Evolutionary conservation across 1,284 basidiomycete species (phyloP).

Genomic region (Porodaedalea pini): DNA sequence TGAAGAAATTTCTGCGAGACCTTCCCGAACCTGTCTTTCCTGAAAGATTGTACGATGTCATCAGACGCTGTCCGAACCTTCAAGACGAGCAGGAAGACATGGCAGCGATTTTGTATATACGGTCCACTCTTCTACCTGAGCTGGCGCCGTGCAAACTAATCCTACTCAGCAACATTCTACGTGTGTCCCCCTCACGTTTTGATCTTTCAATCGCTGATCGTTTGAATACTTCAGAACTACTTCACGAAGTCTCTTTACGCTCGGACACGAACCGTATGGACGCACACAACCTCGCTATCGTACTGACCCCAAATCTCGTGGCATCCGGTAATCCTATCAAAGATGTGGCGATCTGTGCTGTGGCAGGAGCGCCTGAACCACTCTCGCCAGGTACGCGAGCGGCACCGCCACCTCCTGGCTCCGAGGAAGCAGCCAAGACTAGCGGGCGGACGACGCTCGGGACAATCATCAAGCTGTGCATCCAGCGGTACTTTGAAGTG

Average conservation of each 20-base stretch:
- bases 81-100: conserved; percentile 53
- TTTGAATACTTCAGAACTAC: conserved; percentile 48
- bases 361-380: conserved; percentile 44
- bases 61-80: conserved; percentile 63
- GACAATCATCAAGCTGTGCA: conserved; percentile 69
- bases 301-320: conserved; percentile 76
- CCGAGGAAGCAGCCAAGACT: conserved; percentile 26
- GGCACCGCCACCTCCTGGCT: conserved; percentile 25
- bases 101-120: conserved; percentile 57
- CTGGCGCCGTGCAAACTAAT: conserved; percentile 71
- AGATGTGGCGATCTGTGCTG: conserved; percentile 68
- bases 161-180: conserved; percentile 65
- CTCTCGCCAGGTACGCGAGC: conserved; percentile 19
- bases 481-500: conserved; percentile 78
- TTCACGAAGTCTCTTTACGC: conserved; percentile 72
- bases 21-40: conserved; percentile 74
- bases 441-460: conserved; percentile 64
- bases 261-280: conserved; percentile 73
- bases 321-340: conserved; percentile 61
- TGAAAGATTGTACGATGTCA: conserved; percentile 58
- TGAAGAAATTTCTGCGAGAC: conserved; percentile 82
- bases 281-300: conserved; percentile 75
- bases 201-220: conserved; percentile 4
- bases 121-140: conserved; percentile 61
- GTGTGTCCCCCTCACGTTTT: conserved; percentile 43